Evolutionary conservation across 2,329 filamentous ascomycete species (phyloP), one percentile per base, ranked within the genome.

Genomic region (Aplosporella prunicola): DNA sequence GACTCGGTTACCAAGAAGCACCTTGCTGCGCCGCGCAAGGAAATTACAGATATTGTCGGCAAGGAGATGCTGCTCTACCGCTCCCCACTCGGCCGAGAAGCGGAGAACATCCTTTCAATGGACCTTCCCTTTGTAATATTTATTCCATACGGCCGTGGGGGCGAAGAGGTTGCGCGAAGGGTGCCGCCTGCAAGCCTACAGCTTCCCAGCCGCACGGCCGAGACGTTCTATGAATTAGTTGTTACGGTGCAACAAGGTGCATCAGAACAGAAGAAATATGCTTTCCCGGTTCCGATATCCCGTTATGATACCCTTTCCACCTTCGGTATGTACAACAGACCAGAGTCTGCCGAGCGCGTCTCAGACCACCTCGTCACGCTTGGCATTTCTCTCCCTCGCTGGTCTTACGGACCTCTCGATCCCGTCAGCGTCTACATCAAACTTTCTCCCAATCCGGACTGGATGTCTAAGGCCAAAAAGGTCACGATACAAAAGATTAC

Each of bases 261-360:
- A 49, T 77, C 78, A 50, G 78, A 84, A 44, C 86, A 95, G 63
- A 86, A 84, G 62, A 93, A 93, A 62, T 91, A 93, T 61, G 70
- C 78, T 4, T 95, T 95, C 50, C 85, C 91, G 1, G 82, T 96
- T 25, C 89, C 89, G 1, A 76, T 98, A 49, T 78, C 85, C 48
- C 75, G 91, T 55, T 98, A 96, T 66, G 91, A 98, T 60, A 98
- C 89, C 1, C 69, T 98, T 32, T 95, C 88, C 27, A 96, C 91
- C 2, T 98, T 98, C 64, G 91, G 91, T 62, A 96, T 96, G 91
- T 98, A 96, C 68, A 96, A 96, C 63, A 81, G 87, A 38, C 89
- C 88, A 11, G 89, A 95, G 60, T 82, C 82, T 42, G 85, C 86
- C 39, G 82, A 93, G 51, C 76, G 80, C 43, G 84, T 87, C 20